Evolutionary conservation across 2,329 filamentous ascomycete species (phyloP).

Genomic region (Fusarium nygamai): DNA sequence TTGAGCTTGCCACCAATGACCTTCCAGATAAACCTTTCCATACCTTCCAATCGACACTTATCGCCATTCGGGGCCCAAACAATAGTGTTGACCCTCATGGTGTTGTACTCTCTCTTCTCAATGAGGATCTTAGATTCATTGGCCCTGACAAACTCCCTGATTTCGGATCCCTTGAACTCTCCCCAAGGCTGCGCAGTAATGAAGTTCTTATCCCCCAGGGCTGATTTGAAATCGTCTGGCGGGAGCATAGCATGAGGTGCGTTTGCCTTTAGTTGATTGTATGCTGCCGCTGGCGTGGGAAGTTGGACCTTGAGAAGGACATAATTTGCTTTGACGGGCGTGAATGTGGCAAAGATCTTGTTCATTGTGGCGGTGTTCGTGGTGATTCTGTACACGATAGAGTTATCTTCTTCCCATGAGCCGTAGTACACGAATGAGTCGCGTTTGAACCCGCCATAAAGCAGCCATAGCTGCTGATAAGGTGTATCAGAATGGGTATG

Average conservation of each 20-base stretch:
- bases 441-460: not conserved
- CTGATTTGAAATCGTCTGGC: not conserved
- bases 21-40: not conserved
- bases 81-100: not conserved
- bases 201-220: not conserved
- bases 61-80: not conserved
- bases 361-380: rapidly evolving
- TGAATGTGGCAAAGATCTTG: not conserved
- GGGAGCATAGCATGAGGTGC: not conserved
- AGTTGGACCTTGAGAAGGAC: not conserved
- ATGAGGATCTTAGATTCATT: not conserved
- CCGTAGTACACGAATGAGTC: not conserved
- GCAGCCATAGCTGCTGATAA: not conserved
- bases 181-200: rapidly evolving
- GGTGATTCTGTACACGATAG: not conserved
- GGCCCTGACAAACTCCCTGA: not conserved
- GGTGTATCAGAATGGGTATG: not conserved
- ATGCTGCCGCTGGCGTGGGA: not conserved
- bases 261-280: not conserved
- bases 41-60: not conserved
- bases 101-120: not conserved
- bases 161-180: not conserved
- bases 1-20: not conserved
- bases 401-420: not conserved
- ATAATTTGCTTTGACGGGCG: not conserved